Evolutionary conservation across 495 filamentous ascomycete species (phyloP).

Genomic region (Pyrenopolyporus hunteri): DNA sequence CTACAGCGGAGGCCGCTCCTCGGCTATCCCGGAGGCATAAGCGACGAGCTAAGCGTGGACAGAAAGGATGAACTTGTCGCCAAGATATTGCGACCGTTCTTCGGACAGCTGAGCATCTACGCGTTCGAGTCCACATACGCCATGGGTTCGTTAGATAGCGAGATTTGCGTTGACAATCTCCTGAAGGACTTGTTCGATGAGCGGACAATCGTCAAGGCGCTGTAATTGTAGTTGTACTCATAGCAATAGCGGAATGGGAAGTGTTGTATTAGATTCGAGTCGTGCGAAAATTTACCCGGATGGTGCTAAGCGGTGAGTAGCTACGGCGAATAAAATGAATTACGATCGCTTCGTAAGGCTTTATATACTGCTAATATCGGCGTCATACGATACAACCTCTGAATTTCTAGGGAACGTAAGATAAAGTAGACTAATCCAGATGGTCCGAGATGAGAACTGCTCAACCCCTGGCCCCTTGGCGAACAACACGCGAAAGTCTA

Average conservation of each 20-base stretch:
- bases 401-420: too few relatives aligned
- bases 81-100: conserved; percentile 83
- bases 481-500: too few relatives aligned
- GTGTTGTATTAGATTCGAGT: neutral
- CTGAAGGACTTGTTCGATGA: conserved; percentile 87
- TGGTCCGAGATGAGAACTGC: too few relatives aligned
- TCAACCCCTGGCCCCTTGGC: too few relatives aligned
- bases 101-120: conserved; percentile 87
- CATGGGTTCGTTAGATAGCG: conserved; percentile 73
- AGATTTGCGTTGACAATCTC: conserved; percentile 69
- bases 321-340: too few relatives aligned
- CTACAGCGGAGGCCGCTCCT: conserved; percentile 53
- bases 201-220: conserved; percentile 62
- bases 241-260: neutral
- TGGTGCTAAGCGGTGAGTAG: too few relatives aligned
- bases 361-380: too few relatives aligned
- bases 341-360: too few relatives aligned
- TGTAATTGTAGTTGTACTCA: conserved; percentile 37
- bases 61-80: conserved; percentile 74
- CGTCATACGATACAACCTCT: too few relatives aligned
- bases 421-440: too few relatives aligned
- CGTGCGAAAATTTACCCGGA: neutral
- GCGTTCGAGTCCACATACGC: conserved; percentile 91
- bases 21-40: conserved; percentile 52
- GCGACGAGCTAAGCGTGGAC: conserved; percentile 55